A percentile compares a stretch with the other conserved stretches of the same genome.
These are phyloP conservation scores for Wakefieldia striispora DNA, from an alignment of 768 basidiomycete genomes.

Conservation along the genomic window DNA sequence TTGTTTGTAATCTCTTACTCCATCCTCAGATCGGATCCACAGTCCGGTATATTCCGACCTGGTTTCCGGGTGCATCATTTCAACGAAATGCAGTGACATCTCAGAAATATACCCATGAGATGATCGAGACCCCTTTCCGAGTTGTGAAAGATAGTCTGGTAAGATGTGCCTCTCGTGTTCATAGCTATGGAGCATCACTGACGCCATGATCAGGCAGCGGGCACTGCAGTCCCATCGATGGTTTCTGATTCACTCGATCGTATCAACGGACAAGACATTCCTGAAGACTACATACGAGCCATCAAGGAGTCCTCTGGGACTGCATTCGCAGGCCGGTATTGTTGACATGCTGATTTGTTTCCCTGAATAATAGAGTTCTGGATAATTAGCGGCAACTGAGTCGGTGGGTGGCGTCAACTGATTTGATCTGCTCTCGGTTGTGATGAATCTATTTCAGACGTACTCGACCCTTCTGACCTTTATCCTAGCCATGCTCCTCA, in stretches of 20 bases:
- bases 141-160: slow-evolving; percentile 34
- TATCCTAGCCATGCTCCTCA: slow-evolving; percentile 35
- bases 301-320: slow-evolving; percentile 30
- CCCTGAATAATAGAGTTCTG: neutral
- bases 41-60: slow-evolving; percentile 38
- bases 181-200: neutral
- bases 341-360: neutral
- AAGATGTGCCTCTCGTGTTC: neutral
- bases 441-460: slow-evolving; percentile 24
- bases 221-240: slow-evolving; percentile 27
- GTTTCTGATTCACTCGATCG: slow-evolving; percentile 22
- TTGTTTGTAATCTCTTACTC: neutral
- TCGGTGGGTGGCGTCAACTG: slow-evolving; percentile 18
- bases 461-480: slow-evolving; percentile 32
- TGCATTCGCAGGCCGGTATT: slow-evolving; percentile 28
- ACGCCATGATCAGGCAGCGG: slow-evolving; percentile 17
- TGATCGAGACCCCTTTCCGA: slow-evolving; percentile 31
- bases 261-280: slow-evolving; percentile 1
- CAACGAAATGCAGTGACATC: slow-evolving; percentile 28
- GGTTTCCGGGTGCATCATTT: slow-evolving; percentile 41
- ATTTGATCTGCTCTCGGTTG: neutral
- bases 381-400: slow-evolving; percentile 26
- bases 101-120: slow-evolving; percentile 18
- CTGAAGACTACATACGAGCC: slow-evolving; percentile 14
- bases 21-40: neutral